Base-by-base conservation (phyloP, 169 alveolate genomes). In the Plasmodium malariae region DNA sequence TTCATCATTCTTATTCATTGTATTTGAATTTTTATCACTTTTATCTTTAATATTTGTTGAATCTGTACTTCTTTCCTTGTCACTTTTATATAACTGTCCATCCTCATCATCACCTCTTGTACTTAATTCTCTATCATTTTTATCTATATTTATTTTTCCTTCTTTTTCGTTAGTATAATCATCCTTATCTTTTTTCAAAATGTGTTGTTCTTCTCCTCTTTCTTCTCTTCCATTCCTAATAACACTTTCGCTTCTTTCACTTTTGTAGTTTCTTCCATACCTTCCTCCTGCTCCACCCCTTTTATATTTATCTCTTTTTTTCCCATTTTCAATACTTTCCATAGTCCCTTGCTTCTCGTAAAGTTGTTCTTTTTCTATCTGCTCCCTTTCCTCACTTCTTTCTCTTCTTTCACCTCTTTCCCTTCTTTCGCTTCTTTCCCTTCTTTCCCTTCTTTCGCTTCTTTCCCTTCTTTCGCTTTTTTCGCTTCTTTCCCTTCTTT, bases 81-180 rank as follows among this genome's bases (percentile, higher is more conserved):
- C 89, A 54, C 78, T 76, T n/a, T 28, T 62, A 67, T 76, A 76
- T 54, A 17, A 12, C 40, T 70, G 54, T 70, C 32, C 83, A 11
- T 60, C 69, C 2, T 76, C 69, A n/a, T 48, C 76, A 21, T 43
- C 65, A 30, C 89, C 88, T 14, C 63, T 48, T 32, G 37, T 32
- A 43, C 51, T 72, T 26, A 28, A 21, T 59, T 72, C 87, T 28
- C 70, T 73, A 30, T 73, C 87, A 43, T 73, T 55, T 30, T 73
- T 57, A 36, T 26, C 24, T 6, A 26, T 60, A 36, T 54, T 36
- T 26, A 11, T 55, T 55, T 63, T 73, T 73, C 45, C 71, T 6
- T 57, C 71, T 6, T 70, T 70, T 17, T 70, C 65, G 28, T 17
- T n/a, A 7, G 30, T 24, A 19, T 43, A 11, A 17, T 70, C 83